phyloP scores from a whole-genome alignment of 306 rosid genomes.

The Acmispon strigosus region DNA sequence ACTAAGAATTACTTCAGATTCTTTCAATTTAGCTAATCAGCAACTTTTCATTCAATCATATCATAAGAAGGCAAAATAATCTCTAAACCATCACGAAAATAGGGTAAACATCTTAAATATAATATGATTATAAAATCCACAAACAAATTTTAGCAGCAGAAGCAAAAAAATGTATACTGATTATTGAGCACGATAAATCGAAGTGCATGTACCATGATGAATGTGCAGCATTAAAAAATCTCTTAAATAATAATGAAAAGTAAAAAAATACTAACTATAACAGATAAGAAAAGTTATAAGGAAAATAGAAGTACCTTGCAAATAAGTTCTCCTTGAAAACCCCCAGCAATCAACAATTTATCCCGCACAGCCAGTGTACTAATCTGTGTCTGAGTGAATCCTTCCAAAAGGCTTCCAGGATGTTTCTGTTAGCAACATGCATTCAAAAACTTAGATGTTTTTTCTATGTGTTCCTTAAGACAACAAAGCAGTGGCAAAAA shows the following conservation, averaged over 20 bases:
- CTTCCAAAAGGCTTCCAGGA: constrained; percentile 81
- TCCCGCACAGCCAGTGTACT: constrained; percentile 79
- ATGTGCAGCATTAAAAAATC: background rate
- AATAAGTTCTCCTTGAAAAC: constrained; percentile 82
- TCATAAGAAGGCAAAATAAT: background rate
- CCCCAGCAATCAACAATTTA: constrained; percentile 71
- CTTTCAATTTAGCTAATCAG: background rate
- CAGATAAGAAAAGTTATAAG: background rate
- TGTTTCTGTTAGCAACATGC: constrained; percentile 45
- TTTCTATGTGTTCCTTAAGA: background rate
- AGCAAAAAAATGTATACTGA: background rate
- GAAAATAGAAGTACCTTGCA: constrained; percentile 55
- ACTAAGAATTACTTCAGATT: background rate
- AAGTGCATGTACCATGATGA: background rate
- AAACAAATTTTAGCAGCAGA: background rate
- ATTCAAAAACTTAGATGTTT: background rate
- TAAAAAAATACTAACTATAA: background rate
- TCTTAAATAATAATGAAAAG: background rate
- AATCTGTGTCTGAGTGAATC: constrained; percentile 65
- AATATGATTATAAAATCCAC: background rate
- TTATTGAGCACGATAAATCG: background rate
- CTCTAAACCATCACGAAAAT: background rate
- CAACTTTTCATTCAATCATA: constrained; percentile 1
- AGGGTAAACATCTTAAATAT: background rate
- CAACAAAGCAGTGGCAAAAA: background rate